Conservation (phyloP, 352 stramenopile species). For the Phytophthora boehmeriae region DNA sequence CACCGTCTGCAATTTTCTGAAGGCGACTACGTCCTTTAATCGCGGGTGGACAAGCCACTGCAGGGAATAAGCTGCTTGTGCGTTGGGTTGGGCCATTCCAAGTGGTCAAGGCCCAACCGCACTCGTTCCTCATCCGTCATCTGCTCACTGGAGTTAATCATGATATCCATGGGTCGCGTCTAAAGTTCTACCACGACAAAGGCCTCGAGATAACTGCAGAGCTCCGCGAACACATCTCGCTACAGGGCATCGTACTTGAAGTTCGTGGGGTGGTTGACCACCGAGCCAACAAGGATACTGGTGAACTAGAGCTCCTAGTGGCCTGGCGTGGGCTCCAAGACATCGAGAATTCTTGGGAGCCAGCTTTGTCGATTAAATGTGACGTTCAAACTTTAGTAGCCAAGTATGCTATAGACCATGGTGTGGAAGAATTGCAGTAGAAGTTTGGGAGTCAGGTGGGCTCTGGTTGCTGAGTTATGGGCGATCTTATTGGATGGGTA, state of each 20-base stretch:
- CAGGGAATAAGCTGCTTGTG: slow-evolving; percentile 8
- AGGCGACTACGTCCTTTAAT: slow-evolving; percentile 15
- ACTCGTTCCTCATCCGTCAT: slow-evolving; percentile 22
- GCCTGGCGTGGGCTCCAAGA: slow-evolving; percentile 15
- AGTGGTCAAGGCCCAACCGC: slow-evolving; percentile 4
- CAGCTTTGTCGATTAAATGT: slow-evolving; percentile 6
- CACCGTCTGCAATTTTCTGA: slow-evolving; percentile 16
- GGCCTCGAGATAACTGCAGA: slow-evolving; percentile 10
- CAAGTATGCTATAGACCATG: slow-evolving; percentile 1
- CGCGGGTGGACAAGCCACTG: slow-evolving; percentile 10
- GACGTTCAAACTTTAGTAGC: slow-evolving; percentile 10
- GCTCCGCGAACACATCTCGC: slow-evolving; percentile 9
- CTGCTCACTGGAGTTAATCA: slow-evolving; percentile 12
- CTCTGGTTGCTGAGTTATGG: slow-evolving; percentile 1
- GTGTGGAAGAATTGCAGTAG: neutral
- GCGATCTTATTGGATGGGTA: neutral
- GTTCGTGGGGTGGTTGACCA: neutral
- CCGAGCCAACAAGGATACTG: slow-evolving; percentile 1
- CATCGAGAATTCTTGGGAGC: slow-evolving; percentile 17
- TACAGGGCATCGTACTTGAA: slow-evolving; percentile 15
- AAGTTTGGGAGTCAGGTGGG: neutral
- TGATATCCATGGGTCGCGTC: slow-evolving; percentile 9
- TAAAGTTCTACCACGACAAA: slow-evolving; percentile 18
- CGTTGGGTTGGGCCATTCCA: slow-evolving; percentile 13
- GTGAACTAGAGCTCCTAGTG: slow-evolving; percentile 11